Percentiles rank a stretch among this genome's conserved stretches.
These are phyloP conservation scores for Solanum peruvianum DNA, from an alignment of 257 asterid genomes.

Conservation along the genomic window DNA sequence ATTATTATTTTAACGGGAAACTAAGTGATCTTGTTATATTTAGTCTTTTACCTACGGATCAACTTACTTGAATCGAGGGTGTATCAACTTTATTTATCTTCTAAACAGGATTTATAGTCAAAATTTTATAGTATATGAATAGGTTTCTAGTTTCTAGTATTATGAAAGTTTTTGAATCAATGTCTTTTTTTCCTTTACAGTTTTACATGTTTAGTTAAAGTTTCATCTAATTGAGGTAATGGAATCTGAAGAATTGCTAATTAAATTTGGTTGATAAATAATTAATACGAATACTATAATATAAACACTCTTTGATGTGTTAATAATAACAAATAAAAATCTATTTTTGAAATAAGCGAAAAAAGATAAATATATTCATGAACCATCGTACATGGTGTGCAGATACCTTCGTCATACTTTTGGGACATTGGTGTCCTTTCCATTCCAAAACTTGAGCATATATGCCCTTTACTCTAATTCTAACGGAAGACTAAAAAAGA, in stretches of 20 bases:
- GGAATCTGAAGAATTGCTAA: not conserved
- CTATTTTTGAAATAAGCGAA: too few species aligned
- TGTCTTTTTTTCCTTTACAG: not conserved
- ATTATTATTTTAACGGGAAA: conserved; percentile 38
- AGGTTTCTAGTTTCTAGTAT: not conserved
- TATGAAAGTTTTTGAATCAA: not conserved
- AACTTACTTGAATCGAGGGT: not conserved
- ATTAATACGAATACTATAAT: too few species aligned
- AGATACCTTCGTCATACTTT: too few species aligned
- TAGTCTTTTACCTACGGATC: conserved; percentile 49
- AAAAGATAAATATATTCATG: too few species aligned
- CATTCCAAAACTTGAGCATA: too few species aligned
- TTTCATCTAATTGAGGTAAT: not conserved
- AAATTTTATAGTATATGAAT: not conserved
- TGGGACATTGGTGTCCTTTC: too few species aligned
- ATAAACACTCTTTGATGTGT: too few species aligned
- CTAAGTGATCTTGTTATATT: conserved; percentile 43
- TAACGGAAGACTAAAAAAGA: too few species aligned
- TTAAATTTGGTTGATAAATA: too few species aligned
- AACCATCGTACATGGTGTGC: too few species aligned
- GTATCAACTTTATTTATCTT: not conserved
- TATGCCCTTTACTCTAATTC: too few species aligned
- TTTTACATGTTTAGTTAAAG: not conserved
- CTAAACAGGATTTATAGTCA: not conserved
- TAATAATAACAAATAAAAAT: too few species aligned